Percentiles rank a stretch among this genome's conserved stretches.
These are phyloP conservation scores for Cicer arietinum DNA, from an alignment of 306 rosid genomes.

Conservation along the genomic window DNA sequence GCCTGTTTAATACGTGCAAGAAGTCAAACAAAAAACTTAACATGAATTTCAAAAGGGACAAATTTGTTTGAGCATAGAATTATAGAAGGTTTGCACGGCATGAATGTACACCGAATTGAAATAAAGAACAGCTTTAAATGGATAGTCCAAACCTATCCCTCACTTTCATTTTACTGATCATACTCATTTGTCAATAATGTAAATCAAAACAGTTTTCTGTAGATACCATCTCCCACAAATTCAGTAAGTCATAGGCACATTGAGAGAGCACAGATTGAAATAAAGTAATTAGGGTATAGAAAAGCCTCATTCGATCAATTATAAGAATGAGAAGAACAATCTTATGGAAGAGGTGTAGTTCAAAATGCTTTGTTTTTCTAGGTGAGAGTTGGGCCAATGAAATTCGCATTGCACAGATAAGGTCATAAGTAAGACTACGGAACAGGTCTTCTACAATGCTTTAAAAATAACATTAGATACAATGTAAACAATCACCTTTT, in stretches of 20 bases:
- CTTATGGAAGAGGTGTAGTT: background rate
- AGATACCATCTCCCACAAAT: constrained; percentile 25
- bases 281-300: background rate
- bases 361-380: constrained; percentile 34
- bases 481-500: constrained; percentile 67
- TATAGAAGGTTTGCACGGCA: constrained; percentile 19
- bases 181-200: background rate
- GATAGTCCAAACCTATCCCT: constrained; percentile 14
- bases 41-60: constrained; percentile 15
- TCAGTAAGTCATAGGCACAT: background rate
- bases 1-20: constrained; percentile 58
- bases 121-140: background rate
- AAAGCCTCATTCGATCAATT: background rate
- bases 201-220: constrained; percentile 6
- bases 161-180: background rate
- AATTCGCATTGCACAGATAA: constrained; percentile 19
- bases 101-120: constrained; percentile 10
- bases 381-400: constrained; percentile 14
- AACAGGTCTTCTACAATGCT: constrained; percentile 20
- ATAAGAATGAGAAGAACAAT: constrained; percentile 11
- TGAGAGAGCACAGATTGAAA: constrained; percentile 28
- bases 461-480: constrained; percentile 19
- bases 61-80: constrained; percentile 16
- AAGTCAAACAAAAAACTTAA: constrained; percentile 36
- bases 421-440: background rate